Evolutionary conservation across 257 asterid species (phyloP).

Genomic region (Lithospermum erythrorhizon): DNA sequence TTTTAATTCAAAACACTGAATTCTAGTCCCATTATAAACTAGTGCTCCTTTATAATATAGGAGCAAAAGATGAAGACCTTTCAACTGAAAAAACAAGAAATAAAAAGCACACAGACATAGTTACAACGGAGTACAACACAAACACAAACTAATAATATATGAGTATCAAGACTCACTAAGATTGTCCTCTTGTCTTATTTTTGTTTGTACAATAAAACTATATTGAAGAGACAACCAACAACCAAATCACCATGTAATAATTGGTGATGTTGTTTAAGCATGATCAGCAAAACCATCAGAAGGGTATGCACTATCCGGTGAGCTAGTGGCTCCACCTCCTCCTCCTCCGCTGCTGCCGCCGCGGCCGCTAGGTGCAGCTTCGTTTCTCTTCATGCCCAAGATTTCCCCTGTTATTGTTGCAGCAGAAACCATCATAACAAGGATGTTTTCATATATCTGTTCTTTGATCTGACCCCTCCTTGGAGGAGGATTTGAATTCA

Average conservation of each 20-base stretch:
- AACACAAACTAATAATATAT: too few species aligned
- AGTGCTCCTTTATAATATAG: conserved; percentile 9
- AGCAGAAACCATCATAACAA: conserved; percentile 24
- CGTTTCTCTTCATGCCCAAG: conserved; percentile 9
- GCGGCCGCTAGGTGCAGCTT: not conserved
- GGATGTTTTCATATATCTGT: conserved; percentile 40
- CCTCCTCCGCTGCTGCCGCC: conserved; percentile 3
- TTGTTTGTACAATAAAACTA: not conserved
- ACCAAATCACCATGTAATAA: not conserved
- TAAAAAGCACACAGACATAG: not conserved
- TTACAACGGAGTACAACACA: not conserved
- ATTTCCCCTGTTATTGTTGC: conserved; percentile 17
- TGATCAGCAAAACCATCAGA: conserved; percentile 8
- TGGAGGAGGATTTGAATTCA: conserved; percentile 15
- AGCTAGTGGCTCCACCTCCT: conserved; percentile 17
- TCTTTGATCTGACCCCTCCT: conserved; percentile 49
- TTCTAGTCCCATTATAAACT: conserved; percentile 2
- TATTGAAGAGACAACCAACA: not conserved
- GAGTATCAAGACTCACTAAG: not conserved
- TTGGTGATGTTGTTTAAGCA: not conserved
- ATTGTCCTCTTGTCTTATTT: not conserved
- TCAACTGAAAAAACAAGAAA: not conserved
- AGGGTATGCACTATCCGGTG: conserved; percentile 14
- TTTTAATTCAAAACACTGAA: not conserved
- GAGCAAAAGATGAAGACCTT: not conserved